Conservation (phyloP, 495 filamentous ascomycete genomes). For the Penicillium macrosclerotiorum region DNA sequence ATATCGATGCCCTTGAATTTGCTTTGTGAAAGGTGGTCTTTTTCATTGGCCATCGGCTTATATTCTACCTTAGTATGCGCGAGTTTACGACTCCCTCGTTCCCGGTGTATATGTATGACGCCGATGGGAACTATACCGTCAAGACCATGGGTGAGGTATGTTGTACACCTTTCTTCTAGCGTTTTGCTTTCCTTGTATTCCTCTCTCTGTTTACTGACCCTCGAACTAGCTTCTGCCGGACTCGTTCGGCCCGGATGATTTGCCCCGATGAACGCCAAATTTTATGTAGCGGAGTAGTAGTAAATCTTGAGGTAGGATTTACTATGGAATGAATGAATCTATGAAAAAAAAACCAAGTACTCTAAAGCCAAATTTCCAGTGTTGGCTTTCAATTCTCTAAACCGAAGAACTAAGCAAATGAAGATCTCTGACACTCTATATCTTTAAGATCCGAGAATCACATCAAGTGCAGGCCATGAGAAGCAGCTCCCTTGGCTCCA, state of each 20-base stretch:
- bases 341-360: background rate
- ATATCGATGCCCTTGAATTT: background rate
- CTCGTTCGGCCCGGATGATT: constrained; percentile 67
- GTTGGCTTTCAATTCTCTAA: background rate
- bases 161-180: constrained; percentile 2
- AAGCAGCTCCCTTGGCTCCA: constrained; percentile 4
- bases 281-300: background rate
- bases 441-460: constrained; percentile 5
- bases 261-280: constrained; percentile 8
- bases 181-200: background rate
- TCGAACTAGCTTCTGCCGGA: constrained; percentile 60
- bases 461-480: background rate
- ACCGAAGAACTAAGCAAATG: background rate
- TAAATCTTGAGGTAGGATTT: no score
- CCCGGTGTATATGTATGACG: constrained; percentile 92
- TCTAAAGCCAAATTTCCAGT: background rate
- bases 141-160: constrained; percentile 71
- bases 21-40: no score
- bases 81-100: constrained; percentile 68
- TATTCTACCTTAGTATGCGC: constrained; percentile 55
- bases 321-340: no score
- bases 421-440: constrained; percentile 6
- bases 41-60: background rate
- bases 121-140: constrained; percentile 63
- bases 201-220: background rate